These are phyloP conservation scores for Candida loeiensis DNA, from an alignment of 805 yeast species.

Conservation along the genomic window DNA sequence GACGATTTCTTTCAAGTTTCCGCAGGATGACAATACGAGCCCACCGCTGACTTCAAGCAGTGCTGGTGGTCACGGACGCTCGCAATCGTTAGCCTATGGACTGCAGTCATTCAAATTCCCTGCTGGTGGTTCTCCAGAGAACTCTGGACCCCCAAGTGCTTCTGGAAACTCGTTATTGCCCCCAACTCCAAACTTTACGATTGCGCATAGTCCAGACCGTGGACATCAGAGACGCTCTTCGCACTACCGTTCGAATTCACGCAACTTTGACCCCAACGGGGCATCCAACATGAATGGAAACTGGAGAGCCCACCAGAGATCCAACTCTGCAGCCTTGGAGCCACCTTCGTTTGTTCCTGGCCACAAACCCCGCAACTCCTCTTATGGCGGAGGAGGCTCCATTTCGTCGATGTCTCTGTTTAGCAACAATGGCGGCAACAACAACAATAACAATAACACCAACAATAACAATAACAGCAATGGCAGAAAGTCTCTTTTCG, in stretches of 20 bases:
- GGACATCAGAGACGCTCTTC: conserved; percentile 39
- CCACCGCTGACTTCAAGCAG: conserved; percentile 10
- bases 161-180: conserved; percentile 36
- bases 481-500: conserved; percentile 78
- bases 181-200: conserved; percentile 51
- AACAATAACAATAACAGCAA: conserved; percentile 34
- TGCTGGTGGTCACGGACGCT: conserved; percentile 28
- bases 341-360: conserved; percentile 61
- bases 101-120: conserved; percentile 62
- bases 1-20: conserved; percentile 50
- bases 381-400: conserved; percentile 59
- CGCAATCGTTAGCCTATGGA: conserved; percentile 43
- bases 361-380: conserved; percentile 66
- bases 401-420: conserved; percentile 46
- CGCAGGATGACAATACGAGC: conserved; percentile 35
- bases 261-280: conserved; percentile 36
- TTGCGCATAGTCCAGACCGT: conserved; percentile 35
- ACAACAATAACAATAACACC: conserved; percentile 23
- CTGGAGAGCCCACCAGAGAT: conserved; percentile 61
- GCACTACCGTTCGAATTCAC: conserved; percentile 37
- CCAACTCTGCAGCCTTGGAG: conserved; percentile 34
- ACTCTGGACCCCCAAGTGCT: conserved; percentile 28
- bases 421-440: conserved; percentile 15
- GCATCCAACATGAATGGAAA: conserved; percentile 46
- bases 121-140: conserved; percentile 11